phyloP scores from a whole-genome alignment of 2,329 filamentous ascomycete genomes.

The Cladosporium sp. region DNA sequence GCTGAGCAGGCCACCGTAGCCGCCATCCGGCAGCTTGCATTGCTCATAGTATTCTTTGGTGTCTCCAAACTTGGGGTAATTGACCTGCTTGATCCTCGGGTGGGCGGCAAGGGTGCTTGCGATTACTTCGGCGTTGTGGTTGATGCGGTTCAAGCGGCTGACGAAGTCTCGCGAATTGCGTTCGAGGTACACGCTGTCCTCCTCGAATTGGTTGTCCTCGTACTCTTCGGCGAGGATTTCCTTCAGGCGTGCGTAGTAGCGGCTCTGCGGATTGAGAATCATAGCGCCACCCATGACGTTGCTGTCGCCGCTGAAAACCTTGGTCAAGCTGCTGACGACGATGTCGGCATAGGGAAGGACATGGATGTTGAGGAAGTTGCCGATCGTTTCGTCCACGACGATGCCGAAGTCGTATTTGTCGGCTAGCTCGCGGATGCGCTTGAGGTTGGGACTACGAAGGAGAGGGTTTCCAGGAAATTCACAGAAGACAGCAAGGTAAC shows the following conservation, averaged over 20 bases:
- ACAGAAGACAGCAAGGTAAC: conserved; percentile 79
- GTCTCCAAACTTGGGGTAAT: conserved; percentile 78
- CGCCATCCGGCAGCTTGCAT: conserved; percentile 66
- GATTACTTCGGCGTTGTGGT: conserved; percentile 77
- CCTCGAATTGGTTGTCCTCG: conserved; percentile 89
- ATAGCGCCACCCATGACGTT: conserved; percentile 91
- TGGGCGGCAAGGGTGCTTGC: conserved; percentile 64
- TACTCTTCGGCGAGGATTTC: conserved; percentile 59
- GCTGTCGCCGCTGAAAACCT: conserved; percentile 94
- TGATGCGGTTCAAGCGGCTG: conserved; percentile 75
- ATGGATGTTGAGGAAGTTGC: conserved; percentile 93
- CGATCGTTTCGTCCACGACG: conserved; percentile 92
- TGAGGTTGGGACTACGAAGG: conserved; percentile 75
- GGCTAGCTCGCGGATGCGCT: conserved; percentile 73
- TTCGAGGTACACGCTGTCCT: conserved; percentile 92
- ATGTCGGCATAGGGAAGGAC: conserved; percentile 85
- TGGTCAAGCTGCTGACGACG: conserved; percentile 90
- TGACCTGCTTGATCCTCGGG: conserved; percentile 66
- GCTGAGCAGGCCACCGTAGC: conserved; percentile 86
- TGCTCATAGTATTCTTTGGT: conserved; percentile 71
- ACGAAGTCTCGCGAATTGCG: conserved; percentile 92
- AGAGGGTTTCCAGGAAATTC: conserved; percentile 94
- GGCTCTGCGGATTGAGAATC: conserved; percentile 61
- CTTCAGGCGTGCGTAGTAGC: conserved; percentile 67
- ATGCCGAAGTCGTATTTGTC: conserved; percentile 83